phyloP scores from a whole-genome alignment of 2,329 filamentous ascomycete genomes.

The Clathrospora elynae region DNA sequence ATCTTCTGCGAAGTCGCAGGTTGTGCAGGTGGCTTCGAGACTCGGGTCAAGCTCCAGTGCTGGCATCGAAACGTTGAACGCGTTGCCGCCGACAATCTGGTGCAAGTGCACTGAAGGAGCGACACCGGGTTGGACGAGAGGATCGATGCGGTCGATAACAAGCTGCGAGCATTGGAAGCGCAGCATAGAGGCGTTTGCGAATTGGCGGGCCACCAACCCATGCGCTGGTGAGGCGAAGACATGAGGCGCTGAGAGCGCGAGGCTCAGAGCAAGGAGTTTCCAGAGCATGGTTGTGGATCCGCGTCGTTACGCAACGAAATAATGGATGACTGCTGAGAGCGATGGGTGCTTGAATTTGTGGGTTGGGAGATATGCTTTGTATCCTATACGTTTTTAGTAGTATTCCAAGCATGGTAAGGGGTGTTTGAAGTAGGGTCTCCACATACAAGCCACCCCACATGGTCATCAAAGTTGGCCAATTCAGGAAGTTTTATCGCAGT shows the following conservation, averaged over 20 bases:
- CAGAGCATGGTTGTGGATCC: slow-evolving; percentile 25
- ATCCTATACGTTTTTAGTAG: too few species aligned
- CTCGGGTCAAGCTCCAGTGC: slow-evolving; percentile 25
- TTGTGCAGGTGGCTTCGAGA: slow-evolving; percentile 27
- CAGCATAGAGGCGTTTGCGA: slow-evolving; percentile 35
- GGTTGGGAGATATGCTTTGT: too few species aligned
- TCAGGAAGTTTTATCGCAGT: not conserved
- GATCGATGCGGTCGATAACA: slow-evolving; percentile 29
- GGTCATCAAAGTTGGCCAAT: not conserved
- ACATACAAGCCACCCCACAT: too few species aligned
- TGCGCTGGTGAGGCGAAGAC: slow-evolving; percentile 20
- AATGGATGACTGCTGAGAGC: not conserved
- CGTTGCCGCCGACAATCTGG: slow-evolving; percentile 38
- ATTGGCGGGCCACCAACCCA: slow-evolving; percentile 30
- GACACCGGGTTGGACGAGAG: slow-evolving; percentile 28
- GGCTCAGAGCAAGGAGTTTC: slow-evolving; percentile 21
- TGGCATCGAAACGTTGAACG: slow-evolving; percentile 36
- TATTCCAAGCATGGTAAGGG: too few species aligned
- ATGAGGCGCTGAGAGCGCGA: slow-evolving; percentile 26
- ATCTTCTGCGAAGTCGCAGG: slow-evolving; percentile 31
- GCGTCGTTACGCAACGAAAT: too few species aligned
- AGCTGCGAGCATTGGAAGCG: slow-evolving; percentile 30
- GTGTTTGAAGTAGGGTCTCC: too few species aligned
- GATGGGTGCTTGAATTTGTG: too few species aligned
- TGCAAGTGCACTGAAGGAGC: slow-evolving; percentile 28